A percentile compares a stretch with the other conserved stretches of the same genome.
These are phyloP conservation scores for Arthrinium puccinioides DNA, from an alignment of 2,329 filamentous ascomycete species.

Conservation along the genomic window DNA sequence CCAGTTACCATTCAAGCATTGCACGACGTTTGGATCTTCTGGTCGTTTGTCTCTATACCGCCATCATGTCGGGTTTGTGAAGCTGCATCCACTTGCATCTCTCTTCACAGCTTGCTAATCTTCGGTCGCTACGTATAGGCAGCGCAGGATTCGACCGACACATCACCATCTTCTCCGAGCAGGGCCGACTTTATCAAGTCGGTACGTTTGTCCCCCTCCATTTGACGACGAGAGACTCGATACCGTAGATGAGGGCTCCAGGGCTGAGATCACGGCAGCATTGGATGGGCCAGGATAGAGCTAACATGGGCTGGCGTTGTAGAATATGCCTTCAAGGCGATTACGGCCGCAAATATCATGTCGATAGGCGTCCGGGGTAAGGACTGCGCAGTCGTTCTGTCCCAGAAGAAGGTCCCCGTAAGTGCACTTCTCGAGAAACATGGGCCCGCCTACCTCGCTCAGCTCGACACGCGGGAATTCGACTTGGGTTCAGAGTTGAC, in stretches of 20 bases:
- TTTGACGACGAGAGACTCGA: background rate
- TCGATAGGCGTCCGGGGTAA: slow-evolving; percentile 93
- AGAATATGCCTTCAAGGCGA: slow-evolving; percentile 99
- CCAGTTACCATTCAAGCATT: no score
- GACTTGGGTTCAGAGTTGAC: slow-evolving; percentile 12
- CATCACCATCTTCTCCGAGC: slow-evolving; percentile 99
- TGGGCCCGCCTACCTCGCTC: no score
- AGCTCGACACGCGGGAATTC: no score
- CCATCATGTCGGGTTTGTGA: slow-evolving; percentile 6
- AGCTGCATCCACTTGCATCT: slow-evolving; percentile 7
- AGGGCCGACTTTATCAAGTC: slow-evolving; percentile 98
- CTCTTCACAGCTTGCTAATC: no score
- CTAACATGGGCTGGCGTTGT: no score
- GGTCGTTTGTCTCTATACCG: no score
- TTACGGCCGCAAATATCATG: slow-evolving; percentile 98
- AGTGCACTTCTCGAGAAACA: no score
- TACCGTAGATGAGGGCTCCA: no score
- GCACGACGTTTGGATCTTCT: no score
- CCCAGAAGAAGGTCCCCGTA: slow-evolving; percentile 99
- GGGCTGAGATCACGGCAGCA: background rate
- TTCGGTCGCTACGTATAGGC: no score
- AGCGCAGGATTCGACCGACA: slow-evolving; percentile 94
- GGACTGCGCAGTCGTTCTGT: slow-evolving; percentile 92
- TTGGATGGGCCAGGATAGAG: background rate
- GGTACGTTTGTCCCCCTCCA: slow-evolving; percentile 53